These are phyloP conservation scores for Fragaria ananassa DNA, from an alignment of 306 rosid genomes.

Conservation along the genomic window DNA sequence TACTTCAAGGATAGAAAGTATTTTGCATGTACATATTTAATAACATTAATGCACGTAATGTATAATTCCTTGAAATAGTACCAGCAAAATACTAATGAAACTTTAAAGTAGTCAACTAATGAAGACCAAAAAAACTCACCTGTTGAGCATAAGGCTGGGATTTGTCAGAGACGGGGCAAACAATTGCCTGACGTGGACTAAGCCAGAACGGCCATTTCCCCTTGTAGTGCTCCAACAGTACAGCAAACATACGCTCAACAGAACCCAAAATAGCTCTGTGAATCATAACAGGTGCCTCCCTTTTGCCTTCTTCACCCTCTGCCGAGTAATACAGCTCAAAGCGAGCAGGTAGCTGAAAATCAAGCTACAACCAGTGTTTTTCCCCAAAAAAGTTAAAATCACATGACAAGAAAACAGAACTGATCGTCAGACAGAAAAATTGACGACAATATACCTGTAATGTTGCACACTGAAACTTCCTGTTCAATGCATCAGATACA, in stretches of 20 bases:
- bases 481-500: slow-evolving; percentile 83
- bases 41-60: not conserved
- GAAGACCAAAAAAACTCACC: slow-evolving; percentile 36
- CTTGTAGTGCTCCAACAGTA: slow-evolving; percentile 84
- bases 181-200: slow-evolving; percentile 93
- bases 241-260: slow-evolving; percentile 93
- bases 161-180: slow-evolving; percentile 82
- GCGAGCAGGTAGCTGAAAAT: slow-evolving; percentile 90
- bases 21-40: not conserved
- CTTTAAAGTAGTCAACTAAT: not conserved
- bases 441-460: slow-evolving; percentile 48
- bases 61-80: not conserved
- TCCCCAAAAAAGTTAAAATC: slow-evolving; percentile 7
- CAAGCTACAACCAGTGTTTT: slow-evolving; percentile 60
- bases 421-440: slow-evolving; percentile 7
- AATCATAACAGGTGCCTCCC: slow-evolving; percentile 89
- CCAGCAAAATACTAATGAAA: not conserved
- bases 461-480: slow-evolving; percentile 95
- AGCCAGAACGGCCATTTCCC: slow-evolving; percentile 99
- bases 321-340: slow-evolving; percentile 84
- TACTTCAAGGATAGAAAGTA: not conserved
- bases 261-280: slow-evolving; percentile 91
- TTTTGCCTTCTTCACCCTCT: slow-evolving; percentile 80
- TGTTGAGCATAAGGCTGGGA: slow-evolving; percentile 64
- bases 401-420: slow-evolving; percentile 10